Base-by-base conservation (phyloP, 345 rosid species). In the Pistacia integerrima region DNA sequence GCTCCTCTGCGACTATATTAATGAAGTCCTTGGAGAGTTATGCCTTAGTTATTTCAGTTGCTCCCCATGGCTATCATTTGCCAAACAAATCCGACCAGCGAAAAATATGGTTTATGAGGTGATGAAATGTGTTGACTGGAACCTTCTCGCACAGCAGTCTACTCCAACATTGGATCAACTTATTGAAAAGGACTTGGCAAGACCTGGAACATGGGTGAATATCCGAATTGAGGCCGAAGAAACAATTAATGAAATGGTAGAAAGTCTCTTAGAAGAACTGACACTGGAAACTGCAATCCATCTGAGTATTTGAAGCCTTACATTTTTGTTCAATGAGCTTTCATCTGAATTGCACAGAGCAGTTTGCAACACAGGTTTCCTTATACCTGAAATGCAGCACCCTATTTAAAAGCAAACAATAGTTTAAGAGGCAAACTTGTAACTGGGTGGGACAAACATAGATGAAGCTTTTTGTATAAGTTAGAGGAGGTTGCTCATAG, bases 11-110 rank as follows among this genome's bases (percentile, higher is more conserved):
- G 95, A 86, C 72, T 87, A 84, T 75, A 67, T 87, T 0, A 86
- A 84, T 60, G 97, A 92, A 82, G 82, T 92, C 58, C 86, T 94
- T 69, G 75, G 79, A 69, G 90, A 87, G 80, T 75, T 82, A 11
- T 67, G 63, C 67, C 73, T 65, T 62, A 73, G 79, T 73, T 67
- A 86, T 73, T 76, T 78, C 14, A 79, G 81, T 79, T 81, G 67
- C 75, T 82, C 84, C 55, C 89, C 88, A 11, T 79, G 90, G 82
- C 17, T 62, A 59, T 75, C 88, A 72, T 70, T 85, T 12, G 64
- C 80, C 36, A 78, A 82, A 58, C 83, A 79, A 11, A 78, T 74
- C n/a, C 63, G 71, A 48, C 57, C 76, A 4, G 65, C 70, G 17
- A 75, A 79, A 77, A 78, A 78, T 65, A 38, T 84, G 66, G 75